Evolutionary conservation across 768 basidiomycete genomes (phyloP).

Genomic region (Phylloporus arenicola): DNA sequence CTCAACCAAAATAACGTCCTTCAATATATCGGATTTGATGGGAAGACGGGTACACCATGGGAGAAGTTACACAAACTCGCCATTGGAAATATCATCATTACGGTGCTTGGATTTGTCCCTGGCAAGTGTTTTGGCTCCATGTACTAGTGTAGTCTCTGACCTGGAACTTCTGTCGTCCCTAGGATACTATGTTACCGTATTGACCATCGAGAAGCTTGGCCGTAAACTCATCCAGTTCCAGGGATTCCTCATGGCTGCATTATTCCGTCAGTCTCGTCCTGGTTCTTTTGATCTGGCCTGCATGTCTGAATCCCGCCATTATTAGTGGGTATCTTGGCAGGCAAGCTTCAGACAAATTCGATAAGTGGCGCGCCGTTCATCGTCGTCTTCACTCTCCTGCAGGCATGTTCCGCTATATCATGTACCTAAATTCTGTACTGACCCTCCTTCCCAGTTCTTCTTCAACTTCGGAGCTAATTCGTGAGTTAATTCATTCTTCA

Average conservation of each 20-base stretch:
- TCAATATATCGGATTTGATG: constrained; percentile 64
- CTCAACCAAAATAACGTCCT: constrained; percentile 76
- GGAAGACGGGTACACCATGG: constrained; percentile 52
- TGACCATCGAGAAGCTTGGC: constrained; percentile 68
- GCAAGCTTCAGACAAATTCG: constrained; percentile 41
- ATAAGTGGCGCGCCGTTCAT: constrained; percentile 60
- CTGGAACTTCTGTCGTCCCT: background rate
- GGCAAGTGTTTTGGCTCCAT: constrained; percentile 32
- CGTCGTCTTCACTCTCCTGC: constrained; percentile 66
- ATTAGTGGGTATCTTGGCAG: constrained; percentile 64
- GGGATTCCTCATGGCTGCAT: constrained; percentile 64
- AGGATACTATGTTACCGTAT: constrained; percentile 67
- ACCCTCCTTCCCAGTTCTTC: constrained; percentile 48
- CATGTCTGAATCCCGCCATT: background rate
- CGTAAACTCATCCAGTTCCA: constrained; percentile 72
- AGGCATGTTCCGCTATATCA: constrained; percentile 30
- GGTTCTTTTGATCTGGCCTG: background rate
- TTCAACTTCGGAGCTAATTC: constrained; percentile 79
- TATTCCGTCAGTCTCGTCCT: constrained; percentile 47
- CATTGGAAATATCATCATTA: constrained; percentile 66
- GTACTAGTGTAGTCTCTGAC: background rate
- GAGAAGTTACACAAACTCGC: constrained; percentile 62
- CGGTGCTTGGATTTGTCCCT: constrained; percentile 71
- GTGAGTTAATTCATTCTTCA: constrained; percentile 28
- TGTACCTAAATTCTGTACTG: background rate